Evolutionary conservation across 176 grass and related monocot species (phyloP).

Genomic region (Carex parvula): DNA sequence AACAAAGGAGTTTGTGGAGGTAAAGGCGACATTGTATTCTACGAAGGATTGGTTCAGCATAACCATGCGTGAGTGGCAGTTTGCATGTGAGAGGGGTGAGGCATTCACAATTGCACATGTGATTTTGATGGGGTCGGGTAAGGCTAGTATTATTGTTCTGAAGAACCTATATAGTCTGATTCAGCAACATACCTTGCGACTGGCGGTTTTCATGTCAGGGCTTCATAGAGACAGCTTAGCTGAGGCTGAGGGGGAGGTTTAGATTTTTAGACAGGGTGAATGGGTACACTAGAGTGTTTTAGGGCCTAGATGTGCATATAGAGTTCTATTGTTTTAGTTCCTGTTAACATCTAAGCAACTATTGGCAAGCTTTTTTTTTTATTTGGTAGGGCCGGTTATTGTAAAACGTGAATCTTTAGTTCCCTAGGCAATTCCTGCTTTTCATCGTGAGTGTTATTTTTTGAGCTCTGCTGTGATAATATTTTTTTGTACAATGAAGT

Average conservation of each 20-base stretch:
- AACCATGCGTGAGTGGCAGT: constrained; percentile 79
- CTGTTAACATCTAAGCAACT: background rate
- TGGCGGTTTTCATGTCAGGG: constrained; percentile 58
- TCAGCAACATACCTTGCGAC: constrained; percentile 44
- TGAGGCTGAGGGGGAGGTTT: constrained; percentile 6
- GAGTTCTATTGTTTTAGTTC: background rate
- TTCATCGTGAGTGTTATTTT: background rate
- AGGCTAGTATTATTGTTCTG: constrained; percentile 46
- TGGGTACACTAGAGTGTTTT: background rate
- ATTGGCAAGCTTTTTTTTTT: background rate
- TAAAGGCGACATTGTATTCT: constrained; percentile 65
- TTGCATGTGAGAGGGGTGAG: constrained; percentile 59
- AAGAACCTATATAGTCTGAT: constrained; percentile 65
- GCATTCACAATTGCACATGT: constrained; percentile 75
- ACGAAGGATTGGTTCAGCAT: constrained; percentile 81
- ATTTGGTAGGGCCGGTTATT: background rate
- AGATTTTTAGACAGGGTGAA: background rate
- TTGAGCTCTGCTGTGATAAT: background rate
- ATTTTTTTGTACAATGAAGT: background rate
- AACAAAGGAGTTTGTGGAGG: constrained; percentile 71
- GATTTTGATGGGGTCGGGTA: constrained; percentile 38
- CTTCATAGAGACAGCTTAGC: constrained; percentile 27
- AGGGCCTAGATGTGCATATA: background rate
- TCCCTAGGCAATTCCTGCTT: background rate
- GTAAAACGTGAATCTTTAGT: background rate